Conservation (phyloP, 2,329 filamentous ascomycete species). For the Fusarium musae region DNA sequence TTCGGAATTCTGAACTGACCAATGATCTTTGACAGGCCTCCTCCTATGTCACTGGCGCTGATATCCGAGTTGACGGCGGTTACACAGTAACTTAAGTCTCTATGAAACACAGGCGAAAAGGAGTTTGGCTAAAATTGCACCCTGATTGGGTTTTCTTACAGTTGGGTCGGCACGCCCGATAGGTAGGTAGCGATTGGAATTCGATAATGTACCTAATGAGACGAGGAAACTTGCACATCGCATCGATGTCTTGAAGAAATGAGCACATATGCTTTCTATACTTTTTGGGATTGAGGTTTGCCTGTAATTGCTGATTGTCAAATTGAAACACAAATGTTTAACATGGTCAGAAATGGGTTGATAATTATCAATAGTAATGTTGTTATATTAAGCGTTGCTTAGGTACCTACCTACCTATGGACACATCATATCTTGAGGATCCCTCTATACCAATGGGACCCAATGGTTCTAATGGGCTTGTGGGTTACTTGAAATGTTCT, state of each 20-base stretch:
- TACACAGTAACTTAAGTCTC: slow-evolving; percentile 77
- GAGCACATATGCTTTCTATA: background rate
- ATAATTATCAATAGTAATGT: background rate
- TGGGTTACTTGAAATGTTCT: background rate
- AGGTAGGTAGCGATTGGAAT: slow-evolving; percentile 16
- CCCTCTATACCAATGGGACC: background rate
- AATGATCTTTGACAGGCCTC: slow-evolving; percentile 59
- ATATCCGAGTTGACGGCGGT: slow-evolving; percentile 86
- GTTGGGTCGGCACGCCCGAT: slow-evolving; percentile 22
- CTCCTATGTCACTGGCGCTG: slow-evolving; percentile 76
- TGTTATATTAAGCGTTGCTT: background rate
- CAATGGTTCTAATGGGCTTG: background rate
- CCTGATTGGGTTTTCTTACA: slow-evolving; percentile 2
- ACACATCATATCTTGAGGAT: background rate
- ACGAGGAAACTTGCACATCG: background rate
- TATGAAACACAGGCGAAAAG: background rate
- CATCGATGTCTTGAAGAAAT: background rate
- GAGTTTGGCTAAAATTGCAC: slow-evolving; percentile 3
- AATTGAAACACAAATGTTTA: background rate
- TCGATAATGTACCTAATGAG: slow-evolving; percentile 34
- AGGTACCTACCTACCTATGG: too few species aligned
- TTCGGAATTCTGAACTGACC: background rate
- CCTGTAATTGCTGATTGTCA: background rate
- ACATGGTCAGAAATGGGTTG: background rate
- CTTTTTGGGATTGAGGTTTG: too few species aligned